These are phyloP conservation scores for Paramecium sexaurelia DNA, from an alignment of 73 alveolate species.

Conservation along the genomic window DNA sequence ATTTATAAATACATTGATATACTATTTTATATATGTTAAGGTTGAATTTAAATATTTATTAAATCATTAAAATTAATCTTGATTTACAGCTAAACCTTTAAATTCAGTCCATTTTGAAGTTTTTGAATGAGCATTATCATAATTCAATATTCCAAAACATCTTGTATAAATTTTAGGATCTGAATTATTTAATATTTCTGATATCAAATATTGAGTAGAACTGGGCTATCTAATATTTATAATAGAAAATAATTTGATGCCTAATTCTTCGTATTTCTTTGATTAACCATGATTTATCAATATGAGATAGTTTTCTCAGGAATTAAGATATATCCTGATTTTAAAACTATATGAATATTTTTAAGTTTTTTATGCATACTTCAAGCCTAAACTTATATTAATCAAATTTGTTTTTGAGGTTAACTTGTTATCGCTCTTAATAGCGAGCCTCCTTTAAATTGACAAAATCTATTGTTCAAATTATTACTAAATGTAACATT, in stretches of 20 bases:
- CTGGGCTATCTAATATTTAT: constrained; percentile 62
- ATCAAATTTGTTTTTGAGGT: background rate
- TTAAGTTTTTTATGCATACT: constrained; percentile 57
- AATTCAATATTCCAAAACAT: constrained; percentile 40
- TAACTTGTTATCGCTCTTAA: background rate
- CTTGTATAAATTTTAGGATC: constrained; percentile 41
- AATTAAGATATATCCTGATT: constrained; percentile 80
- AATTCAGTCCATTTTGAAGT: too few relatives aligned
- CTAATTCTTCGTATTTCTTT: constrained; percentile 68
- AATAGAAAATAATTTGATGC: constrained; percentile 57
- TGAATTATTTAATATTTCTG: constrained; percentile 36
- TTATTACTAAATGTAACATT: constrained; percentile 89
- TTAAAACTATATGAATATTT: constrained; percentile 71
- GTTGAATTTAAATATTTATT: background rate
- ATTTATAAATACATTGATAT: too few relatives aligned
- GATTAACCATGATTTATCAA: constrained; percentile 83
- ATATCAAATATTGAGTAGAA: constrained; percentile 40
- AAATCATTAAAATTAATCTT: too few relatives aligned
- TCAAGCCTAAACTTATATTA: constrained; percentile 48
- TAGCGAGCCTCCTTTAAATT: constrained; percentile 49
- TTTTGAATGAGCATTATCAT: constrained; percentile 41
- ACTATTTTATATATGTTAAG: background rate
- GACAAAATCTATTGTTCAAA: constrained; percentile 88
- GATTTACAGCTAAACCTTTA: too few relatives aligned
- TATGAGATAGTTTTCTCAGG: constrained; percentile 79